phyloP scores from a whole-genome alignment of 345 rosid genomes.

The Gossypium rotundifolium region DNA sequence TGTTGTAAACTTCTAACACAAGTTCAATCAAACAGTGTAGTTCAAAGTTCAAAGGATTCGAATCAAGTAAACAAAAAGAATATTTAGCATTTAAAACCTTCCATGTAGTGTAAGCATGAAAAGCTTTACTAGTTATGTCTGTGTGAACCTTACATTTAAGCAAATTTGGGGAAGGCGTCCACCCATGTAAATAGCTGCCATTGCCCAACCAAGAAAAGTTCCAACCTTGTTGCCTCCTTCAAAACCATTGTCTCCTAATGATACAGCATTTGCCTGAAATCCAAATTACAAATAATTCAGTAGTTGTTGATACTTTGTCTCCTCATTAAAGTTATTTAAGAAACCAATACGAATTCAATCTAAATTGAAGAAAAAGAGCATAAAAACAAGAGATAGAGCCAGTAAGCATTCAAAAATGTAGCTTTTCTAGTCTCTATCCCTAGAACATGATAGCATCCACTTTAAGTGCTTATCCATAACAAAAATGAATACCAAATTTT shows the following conservation, averaged over 20 bases:
- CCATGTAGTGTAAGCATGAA: not conserved
- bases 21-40: not conserved
- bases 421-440: not conserved
- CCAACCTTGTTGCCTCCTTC: constrained; percentile 42
- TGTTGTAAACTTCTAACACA: not conserved
- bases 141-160: constrained; percentile 52
- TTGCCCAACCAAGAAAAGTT: constrained; percentile 68
- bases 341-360: not conserved
- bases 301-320: not conserved
- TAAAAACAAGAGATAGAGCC: constrained; percentile 2
- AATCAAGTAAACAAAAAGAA: not conserved
- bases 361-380: not conserved
- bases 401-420: not conserved
- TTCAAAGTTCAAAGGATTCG: not conserved
- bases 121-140: not conserved
- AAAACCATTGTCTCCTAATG: constrained; percentile 21
- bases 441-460: not conserved
- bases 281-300: constrained; percentile 6
- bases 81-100: not conserved
- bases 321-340: not conserved
- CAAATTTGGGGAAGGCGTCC: constrained; percentile 87
- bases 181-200: constrained; percentile 89
- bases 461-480: not conserved
- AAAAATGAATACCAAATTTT: not conserved
- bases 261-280: constrained; percentile 38